phyloP scores from a whole-genome alignment of 2,329 filamentous ascomycete species.

The Samsoniella hepiali region DNA sequence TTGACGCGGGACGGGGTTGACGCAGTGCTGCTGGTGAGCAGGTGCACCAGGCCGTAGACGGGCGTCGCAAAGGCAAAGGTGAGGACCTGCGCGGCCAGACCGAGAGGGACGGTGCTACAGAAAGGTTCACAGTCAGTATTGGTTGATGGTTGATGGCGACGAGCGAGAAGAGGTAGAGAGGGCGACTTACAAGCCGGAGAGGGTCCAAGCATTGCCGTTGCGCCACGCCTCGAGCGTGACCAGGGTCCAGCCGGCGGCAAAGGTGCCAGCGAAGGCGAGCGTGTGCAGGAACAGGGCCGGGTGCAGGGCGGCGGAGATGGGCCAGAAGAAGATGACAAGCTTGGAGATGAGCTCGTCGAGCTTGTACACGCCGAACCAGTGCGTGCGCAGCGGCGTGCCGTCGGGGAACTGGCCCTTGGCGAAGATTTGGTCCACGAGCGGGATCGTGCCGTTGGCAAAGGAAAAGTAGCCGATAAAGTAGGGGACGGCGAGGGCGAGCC shows the following conservation, averaged over 20 bases:
- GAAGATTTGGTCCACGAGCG: constrained; percentile 11
- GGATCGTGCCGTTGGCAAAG: constrained; percentile 20
- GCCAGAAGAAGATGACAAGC: constrained; percentile 24
- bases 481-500: constrained; percentile 20
- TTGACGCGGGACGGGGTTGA: constrained; percentile 19
- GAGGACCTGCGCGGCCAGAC: constrained; percentile 21
- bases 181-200: constrained; percentile 21
- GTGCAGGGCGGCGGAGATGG: constrained; percentile 17
- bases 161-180: background rate
- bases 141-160: background rate
- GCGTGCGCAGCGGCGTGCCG: constrained; percentile 22
- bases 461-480: constrained; percentile 24
- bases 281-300: constrained; percentile 23
- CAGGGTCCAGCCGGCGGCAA: constrained; percentile 21
- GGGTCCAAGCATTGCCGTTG: constrained; percentile 19
- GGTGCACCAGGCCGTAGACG: constrained; percentile 21
- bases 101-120: constrained; percentile 20
- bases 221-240: constrained; percentile 25
- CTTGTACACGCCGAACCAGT: constrained; percentile 19
- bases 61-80: constrained; percentile 24
- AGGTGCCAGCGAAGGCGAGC: constrained; percentile 23
- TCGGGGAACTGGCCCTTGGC: constrained; percentile 18
- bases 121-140: background rate
- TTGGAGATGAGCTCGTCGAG: constrained; percentile 21
- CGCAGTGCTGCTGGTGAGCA: constrained; percentile 18